Evolutionary conservation across 345 rosid genomes (phyloP).

Genomic region (Lepidium africanum): DNA sequence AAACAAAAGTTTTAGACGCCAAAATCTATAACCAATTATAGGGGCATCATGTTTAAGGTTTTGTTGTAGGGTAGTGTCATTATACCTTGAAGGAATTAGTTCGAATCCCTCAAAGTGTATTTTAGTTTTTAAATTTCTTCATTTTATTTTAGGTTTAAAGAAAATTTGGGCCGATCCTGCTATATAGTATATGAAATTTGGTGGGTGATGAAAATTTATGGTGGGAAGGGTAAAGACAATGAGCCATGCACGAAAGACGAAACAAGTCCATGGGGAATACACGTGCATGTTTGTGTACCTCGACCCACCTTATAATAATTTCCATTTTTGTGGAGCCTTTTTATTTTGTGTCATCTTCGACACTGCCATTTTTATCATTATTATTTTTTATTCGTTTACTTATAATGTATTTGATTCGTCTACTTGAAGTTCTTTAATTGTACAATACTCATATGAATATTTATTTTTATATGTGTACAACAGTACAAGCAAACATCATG

Average conservation of each 20-base stretch:
- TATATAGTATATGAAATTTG: not conserved
- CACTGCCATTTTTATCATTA: conserved; percentile 11
- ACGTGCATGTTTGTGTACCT: conserved; percentile 26
- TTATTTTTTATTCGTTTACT: not conserved
- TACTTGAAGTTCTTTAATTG: not conserved
- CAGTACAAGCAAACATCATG: not conserved
- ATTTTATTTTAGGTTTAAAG: no score
- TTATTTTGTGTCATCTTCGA: conserved; percentile 15
- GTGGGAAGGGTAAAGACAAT: conserved; percentile 18
- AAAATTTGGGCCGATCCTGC: no score
- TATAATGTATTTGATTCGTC: not conserved
- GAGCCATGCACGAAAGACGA: conserved; percentile 28
- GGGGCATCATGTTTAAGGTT: no score
- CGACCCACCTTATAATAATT: conserved; percentile 26
- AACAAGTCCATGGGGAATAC: conserved; percentile 30
- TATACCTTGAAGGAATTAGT: no score
- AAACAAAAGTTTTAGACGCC: no score
- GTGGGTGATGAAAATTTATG: conserved; percentile 18
- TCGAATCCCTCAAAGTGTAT: no score
- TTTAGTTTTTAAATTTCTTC: no score
- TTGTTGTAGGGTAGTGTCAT: no score
- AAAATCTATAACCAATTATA: no score
- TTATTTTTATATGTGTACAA: not conserved
- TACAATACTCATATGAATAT: not conserved
- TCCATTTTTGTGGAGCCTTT: conserved; percentile 17